Conservation (phyloP, 768 basidiomycete genomes). For the Kwoniella mangroviensis region DNA sequence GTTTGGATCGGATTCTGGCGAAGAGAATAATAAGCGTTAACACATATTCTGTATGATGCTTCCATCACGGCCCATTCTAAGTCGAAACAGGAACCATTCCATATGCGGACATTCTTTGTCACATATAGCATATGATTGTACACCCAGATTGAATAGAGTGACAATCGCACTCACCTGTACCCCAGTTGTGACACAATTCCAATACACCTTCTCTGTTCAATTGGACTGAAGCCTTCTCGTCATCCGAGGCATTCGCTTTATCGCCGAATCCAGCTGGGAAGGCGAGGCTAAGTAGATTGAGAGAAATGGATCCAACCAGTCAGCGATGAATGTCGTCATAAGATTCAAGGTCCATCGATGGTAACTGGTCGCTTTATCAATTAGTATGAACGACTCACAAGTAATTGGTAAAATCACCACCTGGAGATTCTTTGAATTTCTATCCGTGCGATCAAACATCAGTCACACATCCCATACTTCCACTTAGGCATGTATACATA, state of each 20-base stretch:
- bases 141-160: too few species aligned
- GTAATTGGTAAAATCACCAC: constrained; percentile 45
- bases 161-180: constrained; percentile 39
- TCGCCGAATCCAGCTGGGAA: constrained; percentile 62
- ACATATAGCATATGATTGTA: too few species aligned
- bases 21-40: too few species aligned
- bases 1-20: constrained; percentile 67
- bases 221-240: constrained; percentile 63
- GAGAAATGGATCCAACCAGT: too few species aligned
- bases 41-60: too few species aligned
- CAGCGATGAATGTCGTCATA: too few species aligned
- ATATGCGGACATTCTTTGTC: too few species aligned
- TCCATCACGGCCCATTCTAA: too few species aligned
- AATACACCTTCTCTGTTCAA: constrained; percentile 70
- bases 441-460: background rate
- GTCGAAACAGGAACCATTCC: too few species aligned
- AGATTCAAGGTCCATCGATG: too few species aligned
- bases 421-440: constrained; percentile 43
- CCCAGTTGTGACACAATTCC: constrained; percentile 53
- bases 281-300: constrained; percentile 64
- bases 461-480: background rate
- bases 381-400: constrained; percentile 17
- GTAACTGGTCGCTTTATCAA: too few species aligned
- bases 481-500: background rate
- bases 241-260: constrained; percentile 62